A percentile compares a stretch with the other conserved stretches of the same genome.
These are phyloP conservation scores for Sclerotinia glacialis DNA, from an alignment of 2,329 filamentous ascomycete genomes.

Conservation along the genomic window DNA sequence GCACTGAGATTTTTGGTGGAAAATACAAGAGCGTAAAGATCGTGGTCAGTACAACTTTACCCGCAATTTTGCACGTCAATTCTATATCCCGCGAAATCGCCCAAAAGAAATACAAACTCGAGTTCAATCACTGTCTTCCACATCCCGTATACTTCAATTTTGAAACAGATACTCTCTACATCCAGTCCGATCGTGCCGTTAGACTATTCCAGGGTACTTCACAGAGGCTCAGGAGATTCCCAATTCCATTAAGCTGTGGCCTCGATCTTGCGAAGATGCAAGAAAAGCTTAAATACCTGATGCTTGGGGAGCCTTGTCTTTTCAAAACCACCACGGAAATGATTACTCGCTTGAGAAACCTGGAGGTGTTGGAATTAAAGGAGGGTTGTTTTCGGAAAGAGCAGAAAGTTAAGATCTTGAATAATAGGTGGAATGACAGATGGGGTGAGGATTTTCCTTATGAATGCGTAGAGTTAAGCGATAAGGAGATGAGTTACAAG, in stretches of 20 bases:
- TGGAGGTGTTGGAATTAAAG: conserved; percentile 3
- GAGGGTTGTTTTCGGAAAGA: conserved; percentile 6
- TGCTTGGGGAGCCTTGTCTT: conserved; percentile 12
- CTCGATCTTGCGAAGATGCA: conserved; percentile 10
- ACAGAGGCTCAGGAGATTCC: background rate
- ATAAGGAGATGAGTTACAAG: conserved; percentile 4
- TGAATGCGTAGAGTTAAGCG: background rate
- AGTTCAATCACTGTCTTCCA: background rate
- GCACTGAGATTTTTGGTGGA: background rate
- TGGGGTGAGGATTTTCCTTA: background rate
- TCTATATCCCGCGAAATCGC: background rate
- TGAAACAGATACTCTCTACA: conserved; percentile 3
- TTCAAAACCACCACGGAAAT: conserved; percentile 13
- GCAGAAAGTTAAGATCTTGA: conserved; percentile 6
- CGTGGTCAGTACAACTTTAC: background rate
- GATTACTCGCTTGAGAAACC: background rate
- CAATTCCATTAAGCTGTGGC: background rate
- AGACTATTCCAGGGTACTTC: background rate
- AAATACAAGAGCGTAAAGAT: conserved; percentile 14
- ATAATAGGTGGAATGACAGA: conserved; percentile 9
- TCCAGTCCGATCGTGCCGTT: background rate
- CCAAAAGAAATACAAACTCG: conserved; percentile 1
- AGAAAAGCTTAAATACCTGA: conserved; percentile 11
- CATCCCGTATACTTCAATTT: conserved; percentile 12
- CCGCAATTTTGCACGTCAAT: conserved; percentile 1